These are phyloP conservation scores for Podospora pseudocomata DNA, from an alignment of 495 filamentous ascomycete species.

Conservation along the genomic window DNA sequence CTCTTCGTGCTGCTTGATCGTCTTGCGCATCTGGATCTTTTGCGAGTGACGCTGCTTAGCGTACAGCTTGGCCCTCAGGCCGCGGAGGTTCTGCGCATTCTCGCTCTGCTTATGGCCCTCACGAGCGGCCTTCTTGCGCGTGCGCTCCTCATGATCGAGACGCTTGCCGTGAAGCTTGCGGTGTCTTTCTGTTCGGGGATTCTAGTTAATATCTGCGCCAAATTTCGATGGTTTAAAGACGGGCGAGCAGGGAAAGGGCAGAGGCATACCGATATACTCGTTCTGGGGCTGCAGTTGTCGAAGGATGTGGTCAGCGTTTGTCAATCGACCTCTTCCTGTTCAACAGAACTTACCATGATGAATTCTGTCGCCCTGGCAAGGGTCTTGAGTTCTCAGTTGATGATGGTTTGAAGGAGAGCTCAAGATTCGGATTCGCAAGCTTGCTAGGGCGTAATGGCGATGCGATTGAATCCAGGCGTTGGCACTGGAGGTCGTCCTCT, in stretches of 20 bases:
- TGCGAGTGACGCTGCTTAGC: conserved; percentile 89
- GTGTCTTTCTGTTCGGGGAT: conserved; percentile 24
- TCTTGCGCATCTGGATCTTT: conserved; percentile 99
- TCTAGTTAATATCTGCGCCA: background rate
- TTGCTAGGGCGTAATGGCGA: background rate
- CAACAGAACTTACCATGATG: conserved; percentile 32
- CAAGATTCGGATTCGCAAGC: background rate
- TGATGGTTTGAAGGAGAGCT: conserved; percentile 3
- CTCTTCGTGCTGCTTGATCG: conserved; percentile 90
- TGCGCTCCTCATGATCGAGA: conserved; percentile 83
- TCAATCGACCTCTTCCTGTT: background rate
- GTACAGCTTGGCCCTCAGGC: conserved; percentile 90
- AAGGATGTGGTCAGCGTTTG: conserved; percentile 20
- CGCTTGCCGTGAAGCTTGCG: conserved; percentile 54
- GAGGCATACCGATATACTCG: conserved; percentile 71
- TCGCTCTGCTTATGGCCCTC: conserved; percentile 80
- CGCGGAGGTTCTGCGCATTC: conserved; percentile 86
- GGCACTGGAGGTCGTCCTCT: background rate
- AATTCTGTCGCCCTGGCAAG: conserved; percentile 29
- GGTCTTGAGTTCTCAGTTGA: conserved; percentile 20
- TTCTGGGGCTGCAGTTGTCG: conserved; percentile 69
- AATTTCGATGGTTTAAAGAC: background rate
- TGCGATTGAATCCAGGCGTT: conserved; percentile 3
- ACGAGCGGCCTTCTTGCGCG: conserved; percentile 81
- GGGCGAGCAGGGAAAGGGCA: background rate